Evolutionary conservation across 495 filamentous ascomycete genomes (phyloP).

Genomic region (Friedmanniomyces simplex): DNA sequence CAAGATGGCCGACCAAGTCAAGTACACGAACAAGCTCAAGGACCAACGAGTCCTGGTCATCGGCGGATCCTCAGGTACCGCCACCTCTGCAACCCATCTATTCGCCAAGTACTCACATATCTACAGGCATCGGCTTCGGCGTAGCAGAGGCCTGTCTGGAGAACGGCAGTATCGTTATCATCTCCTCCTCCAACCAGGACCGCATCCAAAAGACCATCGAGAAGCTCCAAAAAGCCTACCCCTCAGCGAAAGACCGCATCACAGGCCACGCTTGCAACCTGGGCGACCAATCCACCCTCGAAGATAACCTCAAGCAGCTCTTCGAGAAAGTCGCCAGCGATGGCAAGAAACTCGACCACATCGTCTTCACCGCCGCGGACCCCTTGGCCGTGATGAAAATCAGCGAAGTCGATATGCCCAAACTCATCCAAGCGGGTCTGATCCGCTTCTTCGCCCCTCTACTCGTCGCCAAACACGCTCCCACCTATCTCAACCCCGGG

Average conservation of each 20-base stretch:
- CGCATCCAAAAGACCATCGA: constrained; percentile 23
- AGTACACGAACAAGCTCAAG: constrained; percentile 24
- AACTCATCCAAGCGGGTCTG: constrained; percentile 25
- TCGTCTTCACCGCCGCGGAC: constrained; percentile 31
- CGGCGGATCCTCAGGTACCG: constrained; percentile 20
- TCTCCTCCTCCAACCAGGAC: constrained; percentile 28
- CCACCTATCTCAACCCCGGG: constrained; percentile 15
- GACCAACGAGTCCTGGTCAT: constrained; percentile 19
- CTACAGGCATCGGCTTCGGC: constrained; percentile 28
- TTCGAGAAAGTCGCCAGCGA: constrained; percentile 15
- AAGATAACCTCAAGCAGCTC: constrained; percentile 22
- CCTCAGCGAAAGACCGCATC: constrained; percentile 18
- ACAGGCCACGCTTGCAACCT: constrained; percentile 24
- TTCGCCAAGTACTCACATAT: neutral
- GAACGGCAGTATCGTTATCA: constrained; percentile 21
- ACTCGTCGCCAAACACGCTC: constrained; percentile 24
- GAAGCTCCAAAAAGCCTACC: constrained; percentile 23
- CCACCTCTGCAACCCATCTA: neutral
- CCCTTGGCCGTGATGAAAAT: constrained; percentile 19
- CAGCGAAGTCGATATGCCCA: constrained; percentile 4
- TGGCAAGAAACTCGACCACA: constrained; percentile 28
- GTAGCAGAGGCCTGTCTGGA: constrained; percentile 33
- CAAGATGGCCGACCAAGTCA: constrained; percentile 25
- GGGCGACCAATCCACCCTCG: constrained; percentile 21
- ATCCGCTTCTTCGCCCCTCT: constrained; percentile 30